These are phyloP conservation scores for Mallotus repandus DNA, from an alignment of 441 rosid genomes.

Conservation along the genomic window DNA sequence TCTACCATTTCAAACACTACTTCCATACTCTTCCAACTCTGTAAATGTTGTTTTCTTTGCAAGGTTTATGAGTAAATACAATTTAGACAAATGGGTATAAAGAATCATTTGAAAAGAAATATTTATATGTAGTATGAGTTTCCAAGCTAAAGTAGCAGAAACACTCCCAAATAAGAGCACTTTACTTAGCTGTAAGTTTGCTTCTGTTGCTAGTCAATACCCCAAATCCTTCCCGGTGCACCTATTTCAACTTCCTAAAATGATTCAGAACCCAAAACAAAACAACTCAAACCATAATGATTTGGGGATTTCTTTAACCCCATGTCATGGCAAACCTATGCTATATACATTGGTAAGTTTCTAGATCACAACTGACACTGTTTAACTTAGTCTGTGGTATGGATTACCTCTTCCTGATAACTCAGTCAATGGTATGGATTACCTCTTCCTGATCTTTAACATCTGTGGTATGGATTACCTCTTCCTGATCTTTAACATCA, in stretches of 20 bases:
- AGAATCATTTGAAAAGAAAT: too few relatives aligned
- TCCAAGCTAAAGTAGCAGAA: too few relatives aligned
- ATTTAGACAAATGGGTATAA: too few relatives aligned
- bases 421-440: neutral
- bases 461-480: neutral
- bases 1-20: too few relatives aligned
- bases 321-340: constrained; percentile 12
- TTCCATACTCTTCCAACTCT: too few relatives aligned
- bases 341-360: constrained; percentile 25
- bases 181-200: constrained; percentile 1
- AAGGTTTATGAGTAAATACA: too few relatives aligned
- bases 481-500: constrained; percentile 2
- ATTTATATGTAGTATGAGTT: too few relatives aligned
- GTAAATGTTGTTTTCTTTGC: too few relatives aligned
- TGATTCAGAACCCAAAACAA: neutral
- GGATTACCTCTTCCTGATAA: neutral
- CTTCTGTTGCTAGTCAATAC: neutral
- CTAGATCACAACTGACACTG: constrained; percentile 5
- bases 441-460: neutral
- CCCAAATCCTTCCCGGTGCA: constrained; percentile 2
- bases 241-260: neutral
- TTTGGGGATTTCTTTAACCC: neutral
- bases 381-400: constrained; percentile 6
- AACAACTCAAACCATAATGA: neutral
- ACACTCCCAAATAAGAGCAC: too few relatives aligned